These are phyloP conservation scores for Naganishia albida DNA, from an alignment of 1,284 basidiomycete species.

Conservation along the genomic window DNA sequence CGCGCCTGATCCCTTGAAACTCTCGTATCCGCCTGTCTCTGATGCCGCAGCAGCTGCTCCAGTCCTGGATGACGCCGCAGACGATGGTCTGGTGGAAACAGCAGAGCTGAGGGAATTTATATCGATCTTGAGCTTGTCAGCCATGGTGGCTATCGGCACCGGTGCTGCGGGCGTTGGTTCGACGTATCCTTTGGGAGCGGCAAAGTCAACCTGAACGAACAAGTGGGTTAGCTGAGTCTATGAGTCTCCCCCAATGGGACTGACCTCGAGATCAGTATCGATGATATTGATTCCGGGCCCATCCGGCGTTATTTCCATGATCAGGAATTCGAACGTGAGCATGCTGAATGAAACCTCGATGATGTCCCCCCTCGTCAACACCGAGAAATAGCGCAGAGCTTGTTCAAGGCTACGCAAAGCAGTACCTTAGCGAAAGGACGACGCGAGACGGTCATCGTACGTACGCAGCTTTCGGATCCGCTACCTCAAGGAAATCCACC, in stretches of 20 bases:
- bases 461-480: conserved; percentile 94
- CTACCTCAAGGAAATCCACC: conserved; percentile 85
- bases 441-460: conserved; percentile 47
- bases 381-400: conserved; percentile 90
- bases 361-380: conserved; percentile 83
- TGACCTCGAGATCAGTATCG: conserved; percentile 92
- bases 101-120: conserved; percentile 66
- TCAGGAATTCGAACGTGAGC: conserved; percentile 89
- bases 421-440: background rate
- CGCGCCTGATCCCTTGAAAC: conserved; percentile 89
- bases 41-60: conserved; percentile 39
- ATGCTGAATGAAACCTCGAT: conserved; percentile 90
- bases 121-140: conserved; percentile 94
- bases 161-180: conserved; percentile 77
- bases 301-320: conserved; percentile 91
- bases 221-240: background rate
- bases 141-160: conserved; percentile 86
- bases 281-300: conserved; percentile 85
- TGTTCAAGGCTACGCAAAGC: conserved; percentile 75
- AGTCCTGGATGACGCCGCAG: conserved; percentile 59
- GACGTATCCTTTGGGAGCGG: conserved; percentile 66
- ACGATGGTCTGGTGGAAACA: conserved; percentile 76
- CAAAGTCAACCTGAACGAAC: conserved; percentile 60
- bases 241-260: background rate
- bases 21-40: conserved; percentile 67